Evolutionary conservation across 345 rosid species (phyloP).

Genomic region (Pseudoturritis turrita): DNA sequence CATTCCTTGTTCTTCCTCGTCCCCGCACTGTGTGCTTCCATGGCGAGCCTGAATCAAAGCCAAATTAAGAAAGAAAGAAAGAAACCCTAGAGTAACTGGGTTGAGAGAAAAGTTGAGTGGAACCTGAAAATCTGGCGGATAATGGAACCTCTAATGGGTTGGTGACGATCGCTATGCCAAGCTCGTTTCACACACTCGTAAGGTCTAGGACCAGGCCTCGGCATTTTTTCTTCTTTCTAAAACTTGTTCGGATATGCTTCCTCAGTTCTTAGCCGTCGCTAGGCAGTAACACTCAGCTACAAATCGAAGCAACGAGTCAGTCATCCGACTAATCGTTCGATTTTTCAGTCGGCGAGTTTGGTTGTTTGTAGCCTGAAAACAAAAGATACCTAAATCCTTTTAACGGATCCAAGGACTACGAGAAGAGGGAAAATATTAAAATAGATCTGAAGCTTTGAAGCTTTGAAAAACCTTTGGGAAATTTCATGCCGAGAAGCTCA

Average conservation of each 20-base stretch:
- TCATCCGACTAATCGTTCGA: background rate
- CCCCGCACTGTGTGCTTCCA: constrained; percentile 49
- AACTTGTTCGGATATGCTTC: background rate
- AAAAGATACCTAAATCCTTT: background rate
- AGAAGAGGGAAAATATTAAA: background rate
- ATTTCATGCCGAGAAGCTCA: background rate
- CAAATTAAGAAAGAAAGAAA: constrained; percentile 13
- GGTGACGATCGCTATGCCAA: constrained; percentile 98
- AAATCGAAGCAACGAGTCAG: background rate
- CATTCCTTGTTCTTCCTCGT: constrained; percentile 91
- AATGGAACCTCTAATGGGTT: constrained; percentile 80
- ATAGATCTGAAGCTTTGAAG: constrained; percentile 13
- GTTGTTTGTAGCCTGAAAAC: background rate
- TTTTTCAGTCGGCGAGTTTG: background rate
- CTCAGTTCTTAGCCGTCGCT: background rate
- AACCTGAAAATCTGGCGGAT: constrained; percentile 95
- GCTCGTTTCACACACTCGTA: constrained; percentile 92
- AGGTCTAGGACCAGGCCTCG: constrained; percentile 93
- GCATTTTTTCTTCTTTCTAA: constrained; percentile 42
- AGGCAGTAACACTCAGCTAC: background rate
- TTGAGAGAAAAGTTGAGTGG: constrained; percentile 17
- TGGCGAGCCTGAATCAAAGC: constrained; percentile 57
- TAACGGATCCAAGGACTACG: background rate
- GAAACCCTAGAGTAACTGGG: background rate
- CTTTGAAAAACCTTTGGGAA: background rate